Evolutionary conservation across 352 stramenopile species (phyloP), one percentile per base, ranked within the genome.

Genomic region (Phytophthora nicotianae): DNA sequence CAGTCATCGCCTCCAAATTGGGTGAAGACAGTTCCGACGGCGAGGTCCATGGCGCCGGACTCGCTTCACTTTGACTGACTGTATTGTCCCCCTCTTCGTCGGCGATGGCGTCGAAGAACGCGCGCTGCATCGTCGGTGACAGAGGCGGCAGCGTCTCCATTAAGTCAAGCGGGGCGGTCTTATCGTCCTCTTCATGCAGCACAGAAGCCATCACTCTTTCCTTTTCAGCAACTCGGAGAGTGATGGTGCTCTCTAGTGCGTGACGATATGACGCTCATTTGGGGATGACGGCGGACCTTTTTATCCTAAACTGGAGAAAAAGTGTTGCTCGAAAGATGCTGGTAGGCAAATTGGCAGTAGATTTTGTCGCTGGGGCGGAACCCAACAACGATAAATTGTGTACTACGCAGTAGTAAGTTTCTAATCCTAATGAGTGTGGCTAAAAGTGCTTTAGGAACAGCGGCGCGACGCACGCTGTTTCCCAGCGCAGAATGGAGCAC

Each of bases 401-500:
- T 62, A 69, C 59, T 63, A 60, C 58, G 47, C 42, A 50, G 50
- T 73, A 62, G 54, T 66, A 52, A 47, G 29, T 24, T 46, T 70
- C 37, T 62, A 70, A 72, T 63, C 58, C 56, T 47, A 45, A 66
- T 17, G 32, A 9, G 27, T 5, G 19, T 41, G 38, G 17, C 6
- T 68, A 75, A 20, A 62, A 42, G 48, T 71, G 57, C 17, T 79
- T 77, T 46, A 86, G 63, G 66, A 86, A 86, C 32, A 86, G 62
- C 21, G 77, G 72, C n/a, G 60, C 70, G 17, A 86, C 70, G 50
- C 74, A 83, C 37, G 50, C 49, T 41, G 41, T 83, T 45, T 91
- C 83, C 82, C 82, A 91, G 13, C 79, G 76, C 50, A 91, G 40
- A 17, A 89, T 74, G 5, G 76, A 82, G 41, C 83, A 77, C 33